Evolutionary conservation across 345 rosid species (phyloP).

Genomic region (Camelina sativa): DNA sequence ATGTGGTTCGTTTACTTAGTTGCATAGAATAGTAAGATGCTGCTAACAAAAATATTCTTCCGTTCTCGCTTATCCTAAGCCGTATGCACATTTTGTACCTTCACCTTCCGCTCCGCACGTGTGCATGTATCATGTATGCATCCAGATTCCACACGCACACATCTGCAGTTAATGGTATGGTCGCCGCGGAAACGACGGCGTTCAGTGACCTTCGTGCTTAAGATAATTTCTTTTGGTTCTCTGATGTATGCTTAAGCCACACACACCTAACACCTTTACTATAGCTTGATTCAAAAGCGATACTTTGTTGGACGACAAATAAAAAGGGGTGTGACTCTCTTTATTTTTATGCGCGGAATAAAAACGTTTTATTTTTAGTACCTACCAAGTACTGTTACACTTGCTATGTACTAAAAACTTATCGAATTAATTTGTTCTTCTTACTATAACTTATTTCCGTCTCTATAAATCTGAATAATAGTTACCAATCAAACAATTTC

Average conservation of each 20-base stretch:
- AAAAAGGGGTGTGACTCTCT: not conserved
- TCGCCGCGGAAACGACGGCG: conserved; percentile 19
- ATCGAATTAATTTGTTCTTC: not conserved
- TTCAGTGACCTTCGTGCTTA: conserved; percentile 29
- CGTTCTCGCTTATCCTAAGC: conserved; percentile 36
- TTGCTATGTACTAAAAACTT: not conserved
- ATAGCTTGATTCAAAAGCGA: conserved; percentile 33
- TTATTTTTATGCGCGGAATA: not conserved
- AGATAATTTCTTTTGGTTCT: conserved; percentile 21
- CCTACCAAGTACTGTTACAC: conserved; percentile 25
- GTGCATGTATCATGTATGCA: conserved; percentile 6
- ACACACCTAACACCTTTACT: conserved; percentile 25
- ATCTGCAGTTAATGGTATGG: conserved; percentile 22
- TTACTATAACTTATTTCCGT: too few species aligned
- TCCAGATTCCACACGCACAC: conserved; percentile 14
- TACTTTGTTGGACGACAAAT: conserved; percentile 29
- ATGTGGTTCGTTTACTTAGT: conserved; percentile 38
- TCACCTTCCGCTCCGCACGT: conserved; percentile 27
- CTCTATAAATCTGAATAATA: too few species aligned
- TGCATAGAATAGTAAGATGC: conserved; percentile 28
- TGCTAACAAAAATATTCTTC: conserved; percentile 12
- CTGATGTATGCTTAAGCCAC: conserved; percentile 16
- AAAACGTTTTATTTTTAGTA: conserved; percentile 20
- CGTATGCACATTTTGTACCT: conserved; percentile 42
- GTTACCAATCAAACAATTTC: too few species aligned